phyloP scores from a whole-genome alignment of 2,329 filamentous ascomycete species.

The Penicillium fuscoglaucum region DNA sequence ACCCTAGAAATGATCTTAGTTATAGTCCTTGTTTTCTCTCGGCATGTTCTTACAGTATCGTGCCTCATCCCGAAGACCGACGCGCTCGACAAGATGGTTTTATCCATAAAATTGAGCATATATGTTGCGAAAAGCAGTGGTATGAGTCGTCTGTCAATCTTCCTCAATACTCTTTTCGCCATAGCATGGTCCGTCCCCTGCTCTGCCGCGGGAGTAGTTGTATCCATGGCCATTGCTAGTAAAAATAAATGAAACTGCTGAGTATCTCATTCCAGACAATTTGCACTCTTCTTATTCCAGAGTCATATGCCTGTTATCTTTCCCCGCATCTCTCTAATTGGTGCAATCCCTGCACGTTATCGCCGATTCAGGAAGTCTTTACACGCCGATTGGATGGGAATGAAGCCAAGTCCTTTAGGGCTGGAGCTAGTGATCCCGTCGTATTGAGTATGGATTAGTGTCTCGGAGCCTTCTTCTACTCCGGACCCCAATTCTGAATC shows the following conservation, averaged over 20 bases:
- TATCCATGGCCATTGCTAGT: background rate
- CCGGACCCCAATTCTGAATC: background rate
- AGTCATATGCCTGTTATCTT: slow-evolving; percentile 18
- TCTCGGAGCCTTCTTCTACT: background rate
- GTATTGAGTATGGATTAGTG: background rate
- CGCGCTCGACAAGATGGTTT: slow-evolving; percentile 57
- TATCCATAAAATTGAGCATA: slow-evolving; percentile 63
- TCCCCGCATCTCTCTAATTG: slow-evolving; percentile 13
- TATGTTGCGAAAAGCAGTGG: slow-evolving; percentile 52
- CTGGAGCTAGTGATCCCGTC: background rate
- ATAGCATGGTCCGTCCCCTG: slow-evolving; percentile 12
- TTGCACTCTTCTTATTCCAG: background rate
- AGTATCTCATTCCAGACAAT: background rate
- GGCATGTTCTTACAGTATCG: slow-evolving; percentile 37
- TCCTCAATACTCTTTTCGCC: slow-evolving; percentile 46
- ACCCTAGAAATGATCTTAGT: slow-evolving; percentile 7
- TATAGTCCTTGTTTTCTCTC: background rate
- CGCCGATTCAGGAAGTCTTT: background rate
- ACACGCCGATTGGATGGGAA: background rate
- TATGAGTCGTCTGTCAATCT: slow-evolving; percentile 29
- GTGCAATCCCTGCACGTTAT: slow-evolving; percentile 8
- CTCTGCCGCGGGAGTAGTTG: slow-evolving; percentile 7
- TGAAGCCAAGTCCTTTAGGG: background rate
- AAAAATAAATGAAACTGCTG: background rate
- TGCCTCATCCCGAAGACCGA: slow-evolving; percentile 57